Conservation (phyloP, 495 filamentous ascomycete species). For the Neurospora intermedia region DNA sequence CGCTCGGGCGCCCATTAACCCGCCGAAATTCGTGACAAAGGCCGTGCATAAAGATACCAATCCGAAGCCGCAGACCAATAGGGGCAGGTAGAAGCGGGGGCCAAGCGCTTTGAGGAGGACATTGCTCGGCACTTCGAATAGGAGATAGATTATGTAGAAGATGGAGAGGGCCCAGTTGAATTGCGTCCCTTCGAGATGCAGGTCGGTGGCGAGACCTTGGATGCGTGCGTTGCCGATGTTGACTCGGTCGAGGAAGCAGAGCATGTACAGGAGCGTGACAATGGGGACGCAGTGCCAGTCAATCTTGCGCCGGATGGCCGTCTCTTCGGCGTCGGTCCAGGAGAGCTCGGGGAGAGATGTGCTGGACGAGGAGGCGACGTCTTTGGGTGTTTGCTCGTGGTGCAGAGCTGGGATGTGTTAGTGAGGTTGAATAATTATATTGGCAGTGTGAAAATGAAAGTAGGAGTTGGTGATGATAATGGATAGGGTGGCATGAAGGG, state of each 20-base stretch:
- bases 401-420: background rate
- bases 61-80: constrained; percentile 41
- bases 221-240: constrained; percentile 58
- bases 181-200: constrained; percentile 37
- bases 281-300: constrained; percentile 43
- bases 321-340: constrained; percentile 44
- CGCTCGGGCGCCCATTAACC: constrained; percentile 31
- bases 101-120: constrained; percentile 50
- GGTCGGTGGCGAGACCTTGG: constrained; percentile 43
- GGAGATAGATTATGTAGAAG: constrained; percentile 58
- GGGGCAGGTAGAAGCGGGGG: constrained; percentile 53
- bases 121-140: constrained; percentile 57
- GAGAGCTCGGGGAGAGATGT: constrained; percentile 15
- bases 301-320: constrained; percentile 36
- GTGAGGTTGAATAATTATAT: background rate
- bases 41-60: constrained; percentile 34
- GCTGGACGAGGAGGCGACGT: constrained; percentile 4
- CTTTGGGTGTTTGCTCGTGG: background rate
- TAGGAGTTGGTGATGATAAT: background rate
- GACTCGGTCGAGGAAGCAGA: constrained; percentile 40
- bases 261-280: constrained; percentile 43
- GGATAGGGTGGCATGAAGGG: background rate
- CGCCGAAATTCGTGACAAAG: constrained; percentile 32
- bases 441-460: background rate
- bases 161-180: constrained; percentile 51